Percentiles rank a stretch among this genome's conserved stretches.
Conservation (phyloP, 225 moss, liverwort and hornwort species). For the Physcomitrium patens region DNA sequence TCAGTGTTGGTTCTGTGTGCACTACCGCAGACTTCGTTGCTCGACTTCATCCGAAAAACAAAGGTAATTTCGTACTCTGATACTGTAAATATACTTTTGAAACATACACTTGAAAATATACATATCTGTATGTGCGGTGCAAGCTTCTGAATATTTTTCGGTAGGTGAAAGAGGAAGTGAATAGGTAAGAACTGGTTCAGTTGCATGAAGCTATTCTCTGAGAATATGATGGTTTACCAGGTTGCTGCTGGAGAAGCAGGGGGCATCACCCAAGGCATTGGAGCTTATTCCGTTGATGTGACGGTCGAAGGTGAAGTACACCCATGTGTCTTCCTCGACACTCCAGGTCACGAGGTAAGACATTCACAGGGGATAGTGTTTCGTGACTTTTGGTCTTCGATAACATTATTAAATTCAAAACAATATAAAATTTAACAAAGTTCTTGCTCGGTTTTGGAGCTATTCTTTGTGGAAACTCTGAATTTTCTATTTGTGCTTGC, state of each 20-base stretch:
- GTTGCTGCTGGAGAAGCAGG: slow-evolving; percentile 98
- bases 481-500: neutral
- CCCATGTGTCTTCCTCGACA: slow-evolving; percentile 95
- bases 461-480: neutral
- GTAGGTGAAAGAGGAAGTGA: neutral
- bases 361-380: neutral
- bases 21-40: slow-evolving; percentile 78
- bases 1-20: slow-evolving; percentile 20
- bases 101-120: too few relatives aligned
- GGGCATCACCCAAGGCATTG: slow-evolving; percentile 97
- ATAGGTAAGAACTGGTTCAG: neutral
- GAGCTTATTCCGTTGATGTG: slow-evolving; percentile 85
- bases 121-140: too few relatives aligned
- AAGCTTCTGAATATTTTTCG: too few relatives aligned
- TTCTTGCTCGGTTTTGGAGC: neutral
- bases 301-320: slow-evolving; percentile 75
- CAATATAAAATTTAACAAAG: neutral
- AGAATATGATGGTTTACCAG: slow-evolving; percentile 37
- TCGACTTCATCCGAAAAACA: slow-evolving; percentile 91
- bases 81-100: too few relatives aligned
- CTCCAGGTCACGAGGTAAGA: slow-evolving; percentile 86
- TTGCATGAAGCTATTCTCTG: slow-evolving; percentile 12
- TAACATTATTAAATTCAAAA: neutral
- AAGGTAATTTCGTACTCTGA: slow-evolving; percentile 54
- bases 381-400: neutral